A percentile compares a stretch with the other conserved stretches of the same genome.
phyloP scores from a whole-genome alignment of 768 basidiomycete species.

The Baorangia bicolor region DNA sequence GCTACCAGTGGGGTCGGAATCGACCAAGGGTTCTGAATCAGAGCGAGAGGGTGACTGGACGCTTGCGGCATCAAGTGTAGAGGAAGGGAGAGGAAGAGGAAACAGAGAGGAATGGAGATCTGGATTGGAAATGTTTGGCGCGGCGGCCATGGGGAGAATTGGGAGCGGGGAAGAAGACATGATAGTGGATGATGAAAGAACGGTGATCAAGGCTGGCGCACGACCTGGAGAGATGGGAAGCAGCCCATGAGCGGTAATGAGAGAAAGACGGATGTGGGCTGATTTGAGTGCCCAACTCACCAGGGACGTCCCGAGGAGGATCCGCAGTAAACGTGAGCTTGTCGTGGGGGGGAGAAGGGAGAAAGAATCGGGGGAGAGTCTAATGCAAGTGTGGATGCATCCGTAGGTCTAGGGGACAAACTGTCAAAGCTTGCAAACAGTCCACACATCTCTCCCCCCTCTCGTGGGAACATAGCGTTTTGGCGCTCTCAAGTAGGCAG shows the following conservation, averaged over 20 bases:
- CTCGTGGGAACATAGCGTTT: constrained; percentile 25
- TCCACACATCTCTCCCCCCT: constrained; percentile 1
- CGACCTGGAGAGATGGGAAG: neutral
- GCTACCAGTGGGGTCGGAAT: constrained; percentile 28
- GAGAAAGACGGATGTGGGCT: constrained; percentile 7
- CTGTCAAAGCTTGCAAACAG: neutral
- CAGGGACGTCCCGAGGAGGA: neutral
- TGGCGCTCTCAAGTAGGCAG: constrained; percentile 5
- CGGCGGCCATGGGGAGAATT: constrained; percentile 13
- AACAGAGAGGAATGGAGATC: constrained; percentile 11
- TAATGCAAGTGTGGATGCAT: constrained; percentile 28
- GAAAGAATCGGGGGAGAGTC: constrained; percentile 8
- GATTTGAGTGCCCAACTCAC: constrained; percentile 1
- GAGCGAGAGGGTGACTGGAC: constrained; percentile 19
- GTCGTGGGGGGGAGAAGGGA: constrained; percentile 9
- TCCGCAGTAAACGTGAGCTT: constrained; percentile 1
- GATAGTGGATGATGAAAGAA: neutral
- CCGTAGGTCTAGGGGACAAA: constrained; percentile 33
- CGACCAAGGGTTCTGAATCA: constrained; percentile 30
- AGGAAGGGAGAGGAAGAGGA: constrained; percentile 12
- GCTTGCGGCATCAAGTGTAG: constrained; percentile 10
- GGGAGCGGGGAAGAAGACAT: constrained; percentile 13
- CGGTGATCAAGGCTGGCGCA: constrained; percentile 9
- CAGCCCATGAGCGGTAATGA: neutral
- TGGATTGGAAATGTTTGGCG: constrained; percentile 10